A percentile compares a stretch with the other conserved stretches of the same genome.
Evolutionary conservation across 306 rosid genomes (phyloP).

Genomic region (Arachis hypogaea): DNA sequence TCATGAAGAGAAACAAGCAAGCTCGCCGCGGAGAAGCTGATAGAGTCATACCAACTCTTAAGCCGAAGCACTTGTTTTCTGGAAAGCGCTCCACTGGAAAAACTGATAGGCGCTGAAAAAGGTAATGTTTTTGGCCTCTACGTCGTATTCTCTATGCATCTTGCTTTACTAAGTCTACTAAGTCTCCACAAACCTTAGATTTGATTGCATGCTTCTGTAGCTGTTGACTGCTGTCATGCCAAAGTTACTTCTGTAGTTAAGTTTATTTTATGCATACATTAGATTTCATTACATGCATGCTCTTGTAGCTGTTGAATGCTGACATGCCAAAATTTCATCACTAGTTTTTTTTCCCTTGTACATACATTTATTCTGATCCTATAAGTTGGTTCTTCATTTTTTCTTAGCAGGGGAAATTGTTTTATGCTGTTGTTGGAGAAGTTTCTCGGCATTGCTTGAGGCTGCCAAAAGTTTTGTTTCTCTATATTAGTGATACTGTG

Average conservation of each 20-base stretch:
- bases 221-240: not conserved
- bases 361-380: conserved; percentile 16
- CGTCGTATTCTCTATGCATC: not conserved
- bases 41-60: conserved; percentile 77
- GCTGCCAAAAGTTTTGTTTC: conserved; percentile 22
- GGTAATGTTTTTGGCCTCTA: conserved; percentile 23
- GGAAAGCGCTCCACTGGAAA: conserved; percentile 82
- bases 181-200: not conserved
- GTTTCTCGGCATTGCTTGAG: not conserved
- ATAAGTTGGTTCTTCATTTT: conserved; percentile 1
- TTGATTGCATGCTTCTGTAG: not conserved
- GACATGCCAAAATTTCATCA: not conserved
- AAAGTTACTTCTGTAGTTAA: not conserved
- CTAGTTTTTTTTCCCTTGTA: conserved; percentile 7
- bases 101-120: conserved; percentile 70
- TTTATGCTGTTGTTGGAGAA: not conserved
- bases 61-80: conserved; percentile 81
- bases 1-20: conserved; percentile 72
- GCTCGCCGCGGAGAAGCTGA: conserved; percentile 94
- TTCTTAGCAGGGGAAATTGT: conserved; percentile 36
- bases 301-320: too few relatives aligned
- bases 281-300: not conserved
- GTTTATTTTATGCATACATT: conserved; percentile 4
- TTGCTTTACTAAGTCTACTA: conserved; percentile 13
- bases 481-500: too few relatives aligned